Evolutionary conservation across 2,329 filamentous ascomycete species (phyloP), one percentile per base, ranked within the genome.

Genomic region (Dryadomyces quercus-mongolicae): DNA sequence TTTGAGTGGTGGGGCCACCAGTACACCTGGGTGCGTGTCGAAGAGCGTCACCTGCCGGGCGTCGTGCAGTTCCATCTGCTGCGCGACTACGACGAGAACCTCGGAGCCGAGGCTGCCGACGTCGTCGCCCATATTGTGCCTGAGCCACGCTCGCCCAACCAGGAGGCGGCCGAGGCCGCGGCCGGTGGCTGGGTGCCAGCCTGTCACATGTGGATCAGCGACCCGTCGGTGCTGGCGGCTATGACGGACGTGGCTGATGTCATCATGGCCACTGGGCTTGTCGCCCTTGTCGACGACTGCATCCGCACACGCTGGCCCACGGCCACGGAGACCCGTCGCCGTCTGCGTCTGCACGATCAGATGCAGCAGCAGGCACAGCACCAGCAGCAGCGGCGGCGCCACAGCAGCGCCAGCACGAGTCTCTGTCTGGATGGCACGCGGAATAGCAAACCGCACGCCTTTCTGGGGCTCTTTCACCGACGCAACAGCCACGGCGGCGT

Each of bases 1-100:
- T 96, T 95, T 63, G 86, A 92, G 65, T 95, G 95, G 75, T 97
- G 93, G 93, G 89, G 88, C 25, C 79, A 85, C 61, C 78, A 75
- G 54, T 97, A 97, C 68, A 74, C 80, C 52, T 97, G 93, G 93
- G 87, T 83, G 67, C 82, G 89, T 42, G 77, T 85, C 50, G 72
- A 78, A 47, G 82, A 85, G 65, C 83, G 82, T 67, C 81, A 88
- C 59, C 79, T 84, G 46, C 74, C 77, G 54, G 51, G 51, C 46
- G 77, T 82, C 51, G 76, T 88, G 18, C 88, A 86, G 5, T 96
- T 88, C 69, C 86, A 95, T 63, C 80, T 97, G 38, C 73, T 88
- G 59, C 82, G 86, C 60, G 77, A 81, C 60, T 82, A 82, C 51
- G 66, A 71, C 55, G 49, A 53, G 49, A 13, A 4, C 46, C 34